phyloP scores from a whole-genome alignment of 2,329 filamentous ascomycete species.

The Sclerotinia sclerotiorum region DNA sequence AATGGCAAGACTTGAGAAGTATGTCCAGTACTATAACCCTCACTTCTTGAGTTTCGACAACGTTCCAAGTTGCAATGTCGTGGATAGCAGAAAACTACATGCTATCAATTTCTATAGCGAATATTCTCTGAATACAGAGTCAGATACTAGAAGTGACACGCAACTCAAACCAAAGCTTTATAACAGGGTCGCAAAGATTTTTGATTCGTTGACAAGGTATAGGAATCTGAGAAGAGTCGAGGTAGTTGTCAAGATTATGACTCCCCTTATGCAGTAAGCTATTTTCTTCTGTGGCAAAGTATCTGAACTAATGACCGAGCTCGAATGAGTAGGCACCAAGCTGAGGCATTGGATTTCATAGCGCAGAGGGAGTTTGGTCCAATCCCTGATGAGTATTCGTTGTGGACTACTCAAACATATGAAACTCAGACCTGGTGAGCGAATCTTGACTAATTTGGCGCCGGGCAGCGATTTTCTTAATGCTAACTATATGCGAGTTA shows the following conservation, averaged over 20 bases:
- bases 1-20: too few relatives aligned
- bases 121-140: neutral
- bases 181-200: slow-evolving; percentile 2
- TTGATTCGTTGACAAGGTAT: neutral
- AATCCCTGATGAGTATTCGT: slow-evolving; percentile 37
- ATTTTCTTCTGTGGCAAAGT: neutral
- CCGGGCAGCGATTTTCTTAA: neutral
- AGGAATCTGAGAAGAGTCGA: neutral
- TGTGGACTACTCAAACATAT: slow-evolving; percentile 39
- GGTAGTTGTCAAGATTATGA: neutral
- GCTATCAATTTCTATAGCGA: neutral
- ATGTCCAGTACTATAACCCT: too few relatives aligned
- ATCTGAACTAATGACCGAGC: neutral
- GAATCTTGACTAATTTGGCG: neutral
- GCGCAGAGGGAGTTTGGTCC: slow-evolving; percentile 43
- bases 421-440: slow-evolving; percentile 32
- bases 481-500: slow-evolving; percentile 47
- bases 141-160: neutral
- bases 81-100: too few relatives aligned
- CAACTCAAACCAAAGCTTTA: neutral
- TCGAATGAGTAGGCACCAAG: slow-evolving; percentile 42
- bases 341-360: slow-evolving; percentile 44
- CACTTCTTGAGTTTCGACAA: too few relatives aligned
- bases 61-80: too few relatives aligned
- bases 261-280: neutral